Percentiles rank a stretch among this genome's conserved stretches.
These are phyloP conservation scores for Gynandropsis gynandra DNA, from an alignment of 345 rosid genomes.

Conservation along the genomic window DNA sequence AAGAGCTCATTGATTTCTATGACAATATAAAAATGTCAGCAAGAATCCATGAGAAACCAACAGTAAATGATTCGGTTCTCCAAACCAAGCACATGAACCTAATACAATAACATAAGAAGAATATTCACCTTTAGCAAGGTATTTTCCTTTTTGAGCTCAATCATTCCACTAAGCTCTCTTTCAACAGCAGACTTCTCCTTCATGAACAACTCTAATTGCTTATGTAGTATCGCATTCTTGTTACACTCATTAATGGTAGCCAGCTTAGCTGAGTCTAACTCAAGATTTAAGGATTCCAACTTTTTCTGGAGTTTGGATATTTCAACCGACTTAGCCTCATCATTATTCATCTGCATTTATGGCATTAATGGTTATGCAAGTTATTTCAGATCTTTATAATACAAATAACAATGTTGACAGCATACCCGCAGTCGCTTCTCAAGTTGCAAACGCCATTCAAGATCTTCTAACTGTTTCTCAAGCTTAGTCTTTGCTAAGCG, in stretches of 20 bases:
- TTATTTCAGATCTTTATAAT: slow-evolving; percentile 17
- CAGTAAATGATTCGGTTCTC: slow-evolving; percentile 12
- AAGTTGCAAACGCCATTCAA: slow-evolving; percentile 81
- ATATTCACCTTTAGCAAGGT: slow-evolving; percentile 55
- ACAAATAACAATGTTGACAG: slow-evolving; percentile 19
- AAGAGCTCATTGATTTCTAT: slow-evolving; percentile 45
- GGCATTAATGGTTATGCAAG: slow-evolving; percentile 14
- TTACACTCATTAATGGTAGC: slow-evolving; percentile 80
- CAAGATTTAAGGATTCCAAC: slow-evolving; percentile 70
- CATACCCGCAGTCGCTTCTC: slow-evolving; percentile 90
- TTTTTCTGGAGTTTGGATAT: slow-evolving; percentile 63
- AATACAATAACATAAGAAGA: slow-evolving; percentile 11
- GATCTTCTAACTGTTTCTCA: slow-evolving; percentile 89
- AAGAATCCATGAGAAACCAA: slow-evolving; percentile 17
- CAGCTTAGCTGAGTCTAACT: slow-evolving; percentile 87
- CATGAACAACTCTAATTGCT: slow-evolving; percentile 63
- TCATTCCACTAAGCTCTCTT: slow-evolving; percentile 56
- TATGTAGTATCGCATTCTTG: slow-evolving; percentile 77
- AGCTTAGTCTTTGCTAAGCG: slow-evolving; percentile 90
- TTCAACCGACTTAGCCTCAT: slow-evolving; percentile 67
- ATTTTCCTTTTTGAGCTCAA: slow-evolving; percentile 70
- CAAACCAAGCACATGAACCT: slow-evolving; percentile 9
- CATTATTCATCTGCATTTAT: slow-evolving; percentile 61
- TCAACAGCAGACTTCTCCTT: slow-evolving; percentile 71
- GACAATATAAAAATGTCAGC: slow-evolving; percentile 12